Evolutionary conservation across 75 land plant genomes (phyloP), one percentile per base, ranked within the genome.

Genomic region (Sequoia sempervirens): DNA sequence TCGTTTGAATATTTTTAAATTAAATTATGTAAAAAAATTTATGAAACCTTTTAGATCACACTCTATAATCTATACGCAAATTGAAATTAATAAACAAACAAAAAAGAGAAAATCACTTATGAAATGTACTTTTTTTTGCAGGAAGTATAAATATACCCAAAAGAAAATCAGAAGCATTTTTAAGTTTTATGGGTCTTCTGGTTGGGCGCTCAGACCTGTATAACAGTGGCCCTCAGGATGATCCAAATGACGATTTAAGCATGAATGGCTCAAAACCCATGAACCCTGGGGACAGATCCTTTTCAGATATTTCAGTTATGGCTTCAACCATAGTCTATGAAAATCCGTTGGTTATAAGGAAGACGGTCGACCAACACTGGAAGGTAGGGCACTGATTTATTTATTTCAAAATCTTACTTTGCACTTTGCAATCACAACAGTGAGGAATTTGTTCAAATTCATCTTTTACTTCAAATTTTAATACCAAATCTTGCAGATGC

Each of bases 401-500:
- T 54, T 17, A 17, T 54, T 52, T 52, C 4, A 1, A 52, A 52
- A 52, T 52, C 6, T 12, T 50, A 2, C 12, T 52, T 52, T 14
- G 4, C 13, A 52, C 12, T 52, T 52, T 14, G 4, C 13, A 52
- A 52, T 12, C 15, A 52, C 15, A 52, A 52, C 3, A 52, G 15
- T 0, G 54, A 52, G 13, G 0, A 52, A 52, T 52, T 52, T 12
- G 9, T 52, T 52, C 54, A 52, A 52, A 52, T 52, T 52, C 15
- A 13, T 52, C 46, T 43, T 43, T 6, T 6, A 36, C 38, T 73
- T 11, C 17, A 75, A 38, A 1, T 40, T 75, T 75, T 36, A 38
- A 75, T 75, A 1, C 23, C 18, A 75, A n/a, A 66, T 80, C 23
- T 9, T 80, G 37, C 94, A 94, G 91, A 94, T 94, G 96, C 89